A percentile compares a stretch with the other conserved stretches of the same genome.
Evolutionary conservation across 306 rosid species (phyloP).

Genomic region (Dalbergia oliveri): DNA sequence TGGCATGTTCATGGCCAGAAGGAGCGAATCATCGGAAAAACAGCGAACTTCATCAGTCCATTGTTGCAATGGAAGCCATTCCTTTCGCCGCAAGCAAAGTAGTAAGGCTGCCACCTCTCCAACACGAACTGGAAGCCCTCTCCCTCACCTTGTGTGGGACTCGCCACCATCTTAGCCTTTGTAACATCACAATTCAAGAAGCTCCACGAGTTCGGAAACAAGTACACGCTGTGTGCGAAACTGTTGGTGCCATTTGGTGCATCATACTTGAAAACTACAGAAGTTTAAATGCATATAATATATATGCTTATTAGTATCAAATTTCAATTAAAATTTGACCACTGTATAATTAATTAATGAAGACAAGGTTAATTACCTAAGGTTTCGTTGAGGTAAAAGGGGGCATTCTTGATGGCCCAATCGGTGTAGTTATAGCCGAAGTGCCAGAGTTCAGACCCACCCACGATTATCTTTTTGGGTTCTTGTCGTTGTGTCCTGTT

Average conservation of each 20-base stretch:
- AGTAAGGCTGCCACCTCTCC: conserved; percentile 64
- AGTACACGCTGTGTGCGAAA: conserved; percentile 72
- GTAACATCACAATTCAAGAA: conserved; percentile 63
- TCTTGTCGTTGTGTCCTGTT: too few relatives aligned
- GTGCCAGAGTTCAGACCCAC: too few relatives aligned
- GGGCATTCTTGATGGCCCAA: too few relatives aligned
- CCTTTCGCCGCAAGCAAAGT: conserved; percentile 69
- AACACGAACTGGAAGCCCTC: conserved; percentile 66
- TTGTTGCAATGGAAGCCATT: conserved; percentile 67
- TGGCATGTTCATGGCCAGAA: conserved; percentile 41
- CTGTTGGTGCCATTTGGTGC: conserved; percentile 52
- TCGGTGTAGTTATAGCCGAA: too few relatives aligned
- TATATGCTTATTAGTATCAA: too few relatives aligned
- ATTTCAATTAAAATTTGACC: too few relatives aligned
- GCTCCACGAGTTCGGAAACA: conserved; percentile 55
- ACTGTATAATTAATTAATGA: too few relatives aligned
- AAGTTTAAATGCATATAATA: too few relatives aligned
- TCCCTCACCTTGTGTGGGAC: conserved; percentile 60
- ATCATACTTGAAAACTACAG: conserved; percentile 79
- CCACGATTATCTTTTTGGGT: too few relatives aligned
- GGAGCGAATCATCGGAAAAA: conserved; percentile 58
- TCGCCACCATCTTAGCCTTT: conserved; percentile 53
- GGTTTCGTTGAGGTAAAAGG: too few relatives aligned
- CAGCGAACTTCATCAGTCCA: conserved; percentile 75
- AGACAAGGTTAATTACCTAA: too few relatives aligned